Percentiles rank a stretch among this genome's conserved stretches.
Conservation (phyloP, 1,139 yeast species). For the Blastobotrys buckinghamii region DNA sequence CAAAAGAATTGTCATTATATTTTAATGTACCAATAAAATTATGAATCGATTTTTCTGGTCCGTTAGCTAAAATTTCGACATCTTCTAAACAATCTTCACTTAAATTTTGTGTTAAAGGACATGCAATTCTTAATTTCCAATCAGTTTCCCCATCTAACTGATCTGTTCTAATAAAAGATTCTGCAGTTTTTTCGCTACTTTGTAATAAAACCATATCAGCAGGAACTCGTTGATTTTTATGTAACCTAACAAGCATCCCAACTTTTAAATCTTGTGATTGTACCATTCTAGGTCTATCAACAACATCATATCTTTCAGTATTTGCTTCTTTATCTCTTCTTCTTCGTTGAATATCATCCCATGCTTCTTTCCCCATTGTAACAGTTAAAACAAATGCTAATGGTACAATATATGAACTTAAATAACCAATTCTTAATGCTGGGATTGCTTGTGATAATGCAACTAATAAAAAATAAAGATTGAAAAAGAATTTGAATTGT, state of each 20-base stretch:
- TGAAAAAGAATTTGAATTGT: slow-evolving; percentile 95
- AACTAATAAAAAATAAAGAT: slow-evolving; percentile 82
- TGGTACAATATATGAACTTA: slow-evolving; percentile 90
- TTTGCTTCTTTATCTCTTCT: slow-evolving; percentile 88
- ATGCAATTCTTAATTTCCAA: slow-evolving; percentile 82
- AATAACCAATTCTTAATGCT: slow-evolving; percentile 82
- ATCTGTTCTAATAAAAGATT: slow-evolving; percentile 91
- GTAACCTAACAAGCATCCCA: slow-evolving; percentile 78
- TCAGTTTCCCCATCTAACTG: slow-evolving; percentile 99
- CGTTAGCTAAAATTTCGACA: slow-evolving; percentile 57
- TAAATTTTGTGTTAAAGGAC: slow-evolving; percentile 62
- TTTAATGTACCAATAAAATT: slow-evolving; percentile 68
- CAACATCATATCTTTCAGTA: slow-evolving; percentile 69
- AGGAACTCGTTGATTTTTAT: slow-evolving; percentile 82
- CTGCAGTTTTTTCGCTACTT: slow-evolving; percentile 77
- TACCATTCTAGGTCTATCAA: slow-evolving; percentile 41
- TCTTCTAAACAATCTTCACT: slow-evolving; percentile 41
- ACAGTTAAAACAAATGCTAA: slow-evolving; percentile 85
- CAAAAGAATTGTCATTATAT: slow-evolving; percentile 42
- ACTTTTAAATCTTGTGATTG: slow-evolving; percentile 67
- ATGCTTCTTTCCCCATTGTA: slow-evolving; percentile 93
- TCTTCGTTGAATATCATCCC: slow-evolving; percentile 87
- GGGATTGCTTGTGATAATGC: slow-evolving; percentile 95
- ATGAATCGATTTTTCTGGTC: slow-evolving; percentile 82
- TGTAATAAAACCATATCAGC: slow-evolving; percentile 86